phyloP scores from a whole-genome alignment of 305 asterid species.

The Plantago rigida region DNA sequence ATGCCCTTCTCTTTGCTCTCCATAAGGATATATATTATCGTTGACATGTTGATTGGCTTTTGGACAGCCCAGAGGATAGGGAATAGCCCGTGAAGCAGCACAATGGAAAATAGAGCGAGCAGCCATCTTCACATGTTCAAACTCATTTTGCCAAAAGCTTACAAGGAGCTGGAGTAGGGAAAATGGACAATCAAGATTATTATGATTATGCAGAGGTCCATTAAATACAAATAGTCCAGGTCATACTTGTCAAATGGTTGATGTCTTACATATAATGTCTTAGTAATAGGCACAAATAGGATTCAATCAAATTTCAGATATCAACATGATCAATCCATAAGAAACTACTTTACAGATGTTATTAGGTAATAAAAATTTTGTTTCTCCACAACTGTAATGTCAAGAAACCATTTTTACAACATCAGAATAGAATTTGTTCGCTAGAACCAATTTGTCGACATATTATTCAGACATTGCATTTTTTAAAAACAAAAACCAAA shows the following conservation, averaged over 20 bases:
- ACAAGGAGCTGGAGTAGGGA: conserved; percentile 62
- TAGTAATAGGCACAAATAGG: neutral
- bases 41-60: conserved; percentile 31
- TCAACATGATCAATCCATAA: too few species aligned
- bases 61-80: conserved; percentile 48
- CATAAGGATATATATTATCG: conserved; percentile 29
- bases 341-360: too few species aligned
- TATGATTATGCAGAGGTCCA: conserved; percentile 20
- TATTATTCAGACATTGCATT: too few species aligned
- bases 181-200: conserved; percentile 21
- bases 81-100: conserved; percentile 94
- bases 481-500: too few species aligned
- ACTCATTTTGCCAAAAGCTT: conserved; percentile 95
- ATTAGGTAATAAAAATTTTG: too few species aligned
- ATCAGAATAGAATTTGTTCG: too few species aligned
- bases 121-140: conserved; percentile 91
- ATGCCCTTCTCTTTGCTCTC: conserved; percentile 34
- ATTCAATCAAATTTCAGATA: neutral
- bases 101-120: conserved; percentile 96
- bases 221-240: conserved; percentile 19
- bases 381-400: too few species aligned
- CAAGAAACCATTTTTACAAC: too few species aligned
- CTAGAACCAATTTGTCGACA: too few species aligned
- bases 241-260: conserved; percentile 13
- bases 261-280: conserved; percentile 5